These are phyloP conservation scores for Neocatenulostroma microsporum DNA, from an alignment of 2,329 filamentous ascomycete genomes.

Conservation along the genomic window DNA sequence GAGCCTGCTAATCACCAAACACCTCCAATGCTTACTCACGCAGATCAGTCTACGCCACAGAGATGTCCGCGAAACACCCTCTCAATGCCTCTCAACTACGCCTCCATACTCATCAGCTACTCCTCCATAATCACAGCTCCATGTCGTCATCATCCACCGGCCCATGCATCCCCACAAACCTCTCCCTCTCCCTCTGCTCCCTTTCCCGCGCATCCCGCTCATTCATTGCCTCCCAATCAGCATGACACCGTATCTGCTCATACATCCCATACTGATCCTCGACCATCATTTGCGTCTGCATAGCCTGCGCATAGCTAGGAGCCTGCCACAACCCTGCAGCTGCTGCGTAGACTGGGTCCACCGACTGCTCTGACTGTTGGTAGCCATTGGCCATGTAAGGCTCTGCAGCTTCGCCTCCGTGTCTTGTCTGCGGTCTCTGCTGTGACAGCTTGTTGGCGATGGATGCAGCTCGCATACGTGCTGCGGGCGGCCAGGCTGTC, in stretches of 20 bases:
- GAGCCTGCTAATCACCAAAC: background rate
- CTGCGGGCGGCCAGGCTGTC: slow-evolving; percentile 22
- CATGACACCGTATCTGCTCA: slow-evolving; percentile 46
- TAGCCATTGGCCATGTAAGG: slow-evolving; percentile 84
- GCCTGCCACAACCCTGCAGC: slow-evolving; percentile 34
- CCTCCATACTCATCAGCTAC: too few relatives aligned
- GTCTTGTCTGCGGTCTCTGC: background rate
- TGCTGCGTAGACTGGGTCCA: slow-evolving; percentile 60
- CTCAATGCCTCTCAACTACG: background rate
- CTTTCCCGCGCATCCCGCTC: slow-evolving; percentile 15
- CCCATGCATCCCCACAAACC: slow-evolving; percentile 13
- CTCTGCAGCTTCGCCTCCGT: slow-evolving; percentile 43
- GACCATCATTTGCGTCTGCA: slow-evolving; percentile 38
- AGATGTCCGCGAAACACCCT: too few relatives aligned
- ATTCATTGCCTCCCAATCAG: slow-evolving; percentile 44
- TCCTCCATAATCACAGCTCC: slow-evolving; percentile 19
- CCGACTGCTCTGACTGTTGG: slow-evolving; percentile 52
- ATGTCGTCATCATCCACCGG: slow-evolving; percentile 23
- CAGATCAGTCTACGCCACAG: background rate
- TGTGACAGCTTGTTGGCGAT: slow-evolving; percentile 12
- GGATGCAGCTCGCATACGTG: slow-evolving; percentile 23
- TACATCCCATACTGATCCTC: slow-evolving; percentile 61
- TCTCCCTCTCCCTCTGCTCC: slow-evolving; percentile 16
- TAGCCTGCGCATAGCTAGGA: slow-evolving; percentile 17
- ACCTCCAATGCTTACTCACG: slow-evolving; percentile 1